These are phyloP conservation scores for Saccharum officinarum DNA, from an alignment of 176 grass and related monocot species.

Conservation along the genomic window DNA sequence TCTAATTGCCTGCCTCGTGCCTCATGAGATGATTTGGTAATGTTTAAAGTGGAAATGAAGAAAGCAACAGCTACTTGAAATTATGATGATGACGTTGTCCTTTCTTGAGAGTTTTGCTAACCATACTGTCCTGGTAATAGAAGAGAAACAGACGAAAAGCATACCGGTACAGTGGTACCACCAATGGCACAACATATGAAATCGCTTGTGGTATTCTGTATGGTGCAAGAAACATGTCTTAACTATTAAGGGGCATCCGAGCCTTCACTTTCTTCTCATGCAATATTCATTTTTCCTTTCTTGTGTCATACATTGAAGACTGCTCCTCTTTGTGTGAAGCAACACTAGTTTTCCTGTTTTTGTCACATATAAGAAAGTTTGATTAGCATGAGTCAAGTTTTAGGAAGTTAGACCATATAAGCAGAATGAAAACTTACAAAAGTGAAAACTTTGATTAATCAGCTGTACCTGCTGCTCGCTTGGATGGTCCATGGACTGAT, in stretches of 20 bases:
- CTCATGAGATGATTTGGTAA: conserved; percentile 32
- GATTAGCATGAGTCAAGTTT: not conserved
- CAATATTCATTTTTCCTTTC: conserved; percentile 30
- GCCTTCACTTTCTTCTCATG: conserved; percentile 40
- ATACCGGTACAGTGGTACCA: conserved; percentile 22
- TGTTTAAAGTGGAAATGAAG: conserved; percentile 22
- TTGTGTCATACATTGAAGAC: conserved; percentile 8
- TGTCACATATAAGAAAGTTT: not conserved
- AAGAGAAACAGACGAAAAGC: conserved; percentile 46
- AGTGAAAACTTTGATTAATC: not conserved
- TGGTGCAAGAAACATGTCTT: conserved; percentile 36
- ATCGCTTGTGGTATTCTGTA: conserved; percentile 27
- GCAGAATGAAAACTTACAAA: conserved; percentile 12
- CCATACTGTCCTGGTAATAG: conserved; percentile 26
- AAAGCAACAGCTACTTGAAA: conserved; percentile 12
- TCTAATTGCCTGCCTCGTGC: not conserved
- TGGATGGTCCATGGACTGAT: conserved; percentile 32
- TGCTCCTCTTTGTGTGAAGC: not conserved
- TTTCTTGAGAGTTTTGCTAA: conserved; percentile 38
- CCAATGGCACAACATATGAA: conserved; percentile 29
- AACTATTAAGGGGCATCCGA: conserved; percentile 19
- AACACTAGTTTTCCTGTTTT: not conserved
- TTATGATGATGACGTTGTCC: conserved; percentile 2
- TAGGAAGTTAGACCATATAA: conserved; percentile 15
- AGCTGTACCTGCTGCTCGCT: not conserved